Base-by-base conservation (phyloP, 2,329 filamentous ascomycete genomes). In the Neospermospora avenae region DNA sequence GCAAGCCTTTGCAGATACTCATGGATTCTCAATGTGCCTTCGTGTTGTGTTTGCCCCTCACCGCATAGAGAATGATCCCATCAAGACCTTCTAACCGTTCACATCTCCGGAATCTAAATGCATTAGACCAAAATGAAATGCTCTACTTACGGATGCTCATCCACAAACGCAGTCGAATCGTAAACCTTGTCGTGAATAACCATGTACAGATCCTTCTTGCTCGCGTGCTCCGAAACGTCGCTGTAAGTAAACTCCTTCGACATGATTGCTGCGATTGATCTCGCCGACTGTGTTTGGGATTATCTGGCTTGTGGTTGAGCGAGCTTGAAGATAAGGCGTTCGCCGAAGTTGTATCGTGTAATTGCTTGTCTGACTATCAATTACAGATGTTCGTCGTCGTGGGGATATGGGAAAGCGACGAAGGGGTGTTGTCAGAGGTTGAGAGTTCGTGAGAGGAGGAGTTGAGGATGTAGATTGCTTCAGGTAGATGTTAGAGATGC, bases 151-250 rank as follows among this genome's bases (percentile, higher is more conserved):
- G 95, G 95, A 77, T 99, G 95, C 86, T 99, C 95, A 75, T 98
- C 93, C 69, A 98, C 82, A 78, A 99, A 99, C 77, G 87, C 89
- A 72, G 86, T 84, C 74, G 82, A 78, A 77, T 98, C 85, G 85
- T 98, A 99, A 80, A 99, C 87, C 82, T 96, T 96, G 78, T 96
- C 93, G 80, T 98, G 91, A 71, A 99, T 86, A 66, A 97, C 88
- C 72, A 97, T 76, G 80, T 84, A 96, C 67, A 96, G 81, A 76
- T 98, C 92, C 84, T 92, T 96, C 87, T 97, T 97, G 78, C 84
- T 87, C 80, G 88, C 90, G 84, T 96, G 91, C 78, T 86, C 85
- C 65, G 89, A 82, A 77, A 96, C 85, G 77, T 96, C 90, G 73
- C 88, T 81, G 79, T 86, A 90, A 71, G 89, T 95, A 79, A 87